Base-by-base conservation (phyloP, 2,329 filamentous ascomycete genomes). In the Monosporascus sp. region DNA sequence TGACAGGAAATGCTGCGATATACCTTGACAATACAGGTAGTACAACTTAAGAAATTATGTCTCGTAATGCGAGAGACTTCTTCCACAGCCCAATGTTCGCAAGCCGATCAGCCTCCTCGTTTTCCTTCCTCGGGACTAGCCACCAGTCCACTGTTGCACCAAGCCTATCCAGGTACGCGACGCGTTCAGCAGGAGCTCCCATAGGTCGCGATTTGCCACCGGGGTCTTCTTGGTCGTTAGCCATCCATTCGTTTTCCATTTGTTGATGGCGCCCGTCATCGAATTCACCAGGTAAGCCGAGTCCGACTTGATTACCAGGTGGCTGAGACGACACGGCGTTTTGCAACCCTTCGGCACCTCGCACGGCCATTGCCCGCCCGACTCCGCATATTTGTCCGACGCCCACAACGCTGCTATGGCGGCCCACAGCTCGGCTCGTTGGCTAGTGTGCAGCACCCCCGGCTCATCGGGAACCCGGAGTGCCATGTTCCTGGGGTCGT, bases 271-370 rank as follows among this genome's bases (percentile, higher is more conserved):
- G 7, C 42, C 20, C 6, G 52, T 54, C 47, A 57, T 54, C 27
- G 50, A 47, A 42, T 54, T 50, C 41, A 59, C 57, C 7, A 56
- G 50, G 50, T 58, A 59, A 4, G 51, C 51, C 31, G 55, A 58
- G 44, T 58, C 55, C 3, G 55, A 54, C 34, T 59, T 58, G 39
- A 58, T 49, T 1, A 58, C 48, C 20, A 59, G 31, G 48, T 58
- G 52, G 1, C 1, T 15, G 11, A 54, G 47, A 4, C 20, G 15
- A n/a, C 57, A 54, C 17, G 50, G 55, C 15, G 24, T 49, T n/a
- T 24, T 14, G 38, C 51, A 57, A 18, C 2, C 18, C 2, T 45
- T 18, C 6, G 39, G 39, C 17, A 42, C n/a, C 39, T 42, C 22
- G 34, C 54, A 57, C 6, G 34, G 24, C 48, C 47, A 50, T 42